Conservation (phyloP, 441 rosid species). For the Biscutella laevigata region DNA sequence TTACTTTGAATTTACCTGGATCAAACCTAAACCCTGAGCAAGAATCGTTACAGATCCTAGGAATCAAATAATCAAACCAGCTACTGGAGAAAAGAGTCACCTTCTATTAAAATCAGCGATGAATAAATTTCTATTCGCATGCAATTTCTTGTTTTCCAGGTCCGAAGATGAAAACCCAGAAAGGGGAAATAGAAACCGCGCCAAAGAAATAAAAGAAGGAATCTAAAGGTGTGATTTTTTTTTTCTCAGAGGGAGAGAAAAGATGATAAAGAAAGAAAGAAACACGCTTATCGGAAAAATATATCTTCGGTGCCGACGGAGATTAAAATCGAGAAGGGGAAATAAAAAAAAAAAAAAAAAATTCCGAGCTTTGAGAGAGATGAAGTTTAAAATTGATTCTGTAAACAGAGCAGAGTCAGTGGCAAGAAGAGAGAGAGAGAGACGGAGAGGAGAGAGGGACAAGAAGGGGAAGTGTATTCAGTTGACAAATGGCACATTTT, state of each 20-base stretch:
- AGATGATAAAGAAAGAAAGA: neutral
- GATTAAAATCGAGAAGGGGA: neutral
- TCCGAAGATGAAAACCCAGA: neutral
- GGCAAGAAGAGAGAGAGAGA: constrained; percentile 20
- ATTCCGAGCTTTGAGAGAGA: constrained; percentile 16
- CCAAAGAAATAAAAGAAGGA: constrained; percentile 6
- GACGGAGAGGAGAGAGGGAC: constrained; percentile 18
- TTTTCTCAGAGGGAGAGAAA: neutral
- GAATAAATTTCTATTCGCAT: neutral
- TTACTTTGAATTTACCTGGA: neutral
- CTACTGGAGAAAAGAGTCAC: neutral
- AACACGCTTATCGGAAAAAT: neutral
- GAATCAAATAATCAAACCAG: neutral
- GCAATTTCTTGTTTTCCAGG: neutral
- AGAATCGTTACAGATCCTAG: neutral
- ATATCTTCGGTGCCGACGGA: neutral
- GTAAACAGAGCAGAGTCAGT: constrained; percentile 27
- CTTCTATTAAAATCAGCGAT: constrained; percentile 1
- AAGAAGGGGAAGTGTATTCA: constrained; percentile 18
- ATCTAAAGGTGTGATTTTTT: constrained; percentile 5
- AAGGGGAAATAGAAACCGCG: constrained; percentile 10
- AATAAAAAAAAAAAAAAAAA: too few relatives aligned
- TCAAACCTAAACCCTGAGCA: neutral
- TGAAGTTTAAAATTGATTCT: constrained; percentile 15
- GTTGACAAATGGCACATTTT: constrained; percentile 18